Conservation (phyloP, 805 yeast species). For the Candida endomychidarum region DNA sequence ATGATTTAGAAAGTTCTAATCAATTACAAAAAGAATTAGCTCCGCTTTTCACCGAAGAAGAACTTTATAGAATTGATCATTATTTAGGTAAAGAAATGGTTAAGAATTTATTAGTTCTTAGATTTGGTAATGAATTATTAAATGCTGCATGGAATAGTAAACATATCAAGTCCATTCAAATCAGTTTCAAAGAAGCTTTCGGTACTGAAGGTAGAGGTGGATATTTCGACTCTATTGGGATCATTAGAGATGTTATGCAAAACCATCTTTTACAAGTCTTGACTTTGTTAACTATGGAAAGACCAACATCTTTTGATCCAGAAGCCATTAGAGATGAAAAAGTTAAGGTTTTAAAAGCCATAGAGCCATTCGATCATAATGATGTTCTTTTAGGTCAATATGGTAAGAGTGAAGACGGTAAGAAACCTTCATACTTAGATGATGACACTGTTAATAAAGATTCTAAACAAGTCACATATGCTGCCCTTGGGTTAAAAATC, state of each 20-base stretch:
- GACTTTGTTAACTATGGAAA: constrained; percentile 91
- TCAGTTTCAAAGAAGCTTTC: constrained; percentile 95
- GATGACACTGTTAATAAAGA: constrained; percentile 83
- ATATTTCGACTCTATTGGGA: constrained; percentile 92
- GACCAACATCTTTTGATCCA: constrained; percentile 88
- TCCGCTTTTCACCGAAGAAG: constrained; percentile 88
- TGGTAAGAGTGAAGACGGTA: constrained; percentile 76
- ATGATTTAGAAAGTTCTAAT: constrained; percentile 76
- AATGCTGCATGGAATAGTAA: constrained; percentile 87
- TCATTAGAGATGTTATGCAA: constrained; percentile 97
- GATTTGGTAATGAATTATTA: constrained; percentile 89
- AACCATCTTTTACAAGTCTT: constrained; percentile 93
- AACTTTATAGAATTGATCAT: constrained; percentile 94
- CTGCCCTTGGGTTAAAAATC: constrained; percentile 77
- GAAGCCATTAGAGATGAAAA: constrained; percentile 96
- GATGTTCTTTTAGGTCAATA: constrained; percentile 89
- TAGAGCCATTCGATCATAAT: constrained; percentile 61
- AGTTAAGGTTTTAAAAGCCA: constrained; percentile 85
- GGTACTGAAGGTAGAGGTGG: constrained; percentile 99
- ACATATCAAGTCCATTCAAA: constrained; percentile 76
- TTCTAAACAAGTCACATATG: constrained; percentile 89
- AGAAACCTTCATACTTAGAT: constrained; percentile 87
- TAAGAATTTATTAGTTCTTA: constrained; percentile 81
- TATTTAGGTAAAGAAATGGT: constrained; percentile 98
- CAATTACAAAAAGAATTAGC: constrained; percentile 73